These are phyloP conservation scores for Paxillus ammoniavirescens DNA, from an alignment of 768 basidiomycete species.

Conservation along the genomic window DNA sequence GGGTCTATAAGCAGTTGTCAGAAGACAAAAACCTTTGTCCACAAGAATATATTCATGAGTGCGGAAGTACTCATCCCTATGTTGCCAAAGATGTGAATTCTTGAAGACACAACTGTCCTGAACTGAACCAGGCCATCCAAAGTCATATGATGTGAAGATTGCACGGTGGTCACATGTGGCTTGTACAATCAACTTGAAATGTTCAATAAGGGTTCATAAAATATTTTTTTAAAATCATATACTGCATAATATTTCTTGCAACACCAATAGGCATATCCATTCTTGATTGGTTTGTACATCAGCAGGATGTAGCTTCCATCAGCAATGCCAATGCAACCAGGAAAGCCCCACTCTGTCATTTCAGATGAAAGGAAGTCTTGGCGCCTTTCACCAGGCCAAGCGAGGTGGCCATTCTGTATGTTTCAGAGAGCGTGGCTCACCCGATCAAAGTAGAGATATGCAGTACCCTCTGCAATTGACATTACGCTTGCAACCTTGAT, in stretches of 20 bases:
- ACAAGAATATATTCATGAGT: conserved; percentile 15
- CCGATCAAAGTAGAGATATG: too few relatives aligned
- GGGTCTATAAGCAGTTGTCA: too few relatives aligned
- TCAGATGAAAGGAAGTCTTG: too few relatives aligned
- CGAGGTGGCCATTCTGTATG: too few relatives aligned
- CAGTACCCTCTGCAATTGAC: too few relatives aligned
- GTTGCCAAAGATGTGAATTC: conserved; percentile 16
- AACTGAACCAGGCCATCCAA: conserved; percentile 25
- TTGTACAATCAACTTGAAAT: conserved; percentile 16
- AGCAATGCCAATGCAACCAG: too few relatives aligned
- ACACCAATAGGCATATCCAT: conserved; percentile 16
- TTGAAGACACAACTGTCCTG: conserved; percentile 16
- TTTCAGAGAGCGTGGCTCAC: too few relatives aligned
- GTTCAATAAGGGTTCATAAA: too few relatives aligned
- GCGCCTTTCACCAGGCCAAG: too few relatives aligned
- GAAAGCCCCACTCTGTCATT: too few relatives aligned
- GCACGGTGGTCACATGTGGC: conserved; percentile 19
- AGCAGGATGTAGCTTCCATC: too few relatives aligned
- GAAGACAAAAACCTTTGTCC: conserved; percentile 11
- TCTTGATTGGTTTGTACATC: conserved; percentile 7
- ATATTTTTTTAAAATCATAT: not conserved
- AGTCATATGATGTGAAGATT: conserved; percentile 15
- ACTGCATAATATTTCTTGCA: conserved; percentile 22
- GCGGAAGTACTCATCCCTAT: conserved; percentile 9
- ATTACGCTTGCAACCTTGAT: too few relatives aligned